A percentile compares a stretch with the other conserved stretches of the same genome.
phyloP scores from a whole-genome alignment of 139 green algal species.

The Micromonas commoda region DNA sequence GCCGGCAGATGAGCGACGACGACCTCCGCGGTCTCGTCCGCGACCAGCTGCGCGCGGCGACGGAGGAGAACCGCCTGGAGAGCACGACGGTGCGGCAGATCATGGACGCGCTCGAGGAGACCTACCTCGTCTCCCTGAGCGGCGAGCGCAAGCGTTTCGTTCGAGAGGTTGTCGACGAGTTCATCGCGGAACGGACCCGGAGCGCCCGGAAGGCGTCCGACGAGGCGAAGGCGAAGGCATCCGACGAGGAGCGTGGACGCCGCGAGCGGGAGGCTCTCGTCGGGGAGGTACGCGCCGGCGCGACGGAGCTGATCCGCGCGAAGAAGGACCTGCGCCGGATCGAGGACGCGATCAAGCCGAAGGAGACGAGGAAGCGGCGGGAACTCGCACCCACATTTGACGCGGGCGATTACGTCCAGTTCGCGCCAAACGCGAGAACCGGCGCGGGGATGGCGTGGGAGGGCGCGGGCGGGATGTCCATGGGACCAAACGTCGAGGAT shows the following conservation, averaged over 20 bases:
- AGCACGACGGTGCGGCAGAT: too few species aligned
- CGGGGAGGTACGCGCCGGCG: not conserved
- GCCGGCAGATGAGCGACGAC: too few species aligned
- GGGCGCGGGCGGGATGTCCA: not conserved
- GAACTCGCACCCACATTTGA: not conserved
- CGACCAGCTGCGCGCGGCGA: too few species aligned
- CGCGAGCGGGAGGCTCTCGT: not conserved
- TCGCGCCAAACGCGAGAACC: not conserved
- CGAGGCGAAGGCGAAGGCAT: not conserved
- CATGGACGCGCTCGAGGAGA: too few species aligned
- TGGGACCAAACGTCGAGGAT: not conserved
- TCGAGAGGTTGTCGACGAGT: not conserved
- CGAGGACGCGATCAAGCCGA: not conserved
- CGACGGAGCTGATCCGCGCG: not conserved
- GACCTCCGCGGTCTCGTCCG: too few species aligned
- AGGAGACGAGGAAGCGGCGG: not conserved
- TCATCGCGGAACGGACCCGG: not conserved
- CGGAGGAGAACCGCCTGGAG: too few species aligned
- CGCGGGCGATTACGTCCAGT: not conserved
- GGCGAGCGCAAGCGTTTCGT: not conserved
- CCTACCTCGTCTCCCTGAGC: not conserved
- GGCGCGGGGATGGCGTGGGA: not conserved
- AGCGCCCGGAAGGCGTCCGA: not conserved
- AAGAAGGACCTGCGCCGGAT: not conserved
- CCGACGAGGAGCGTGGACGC: not conserved